phyloP scores from a whole-genome alignment of 352 stramenopile species.

The Nothophytophthora sp. region DNA sequence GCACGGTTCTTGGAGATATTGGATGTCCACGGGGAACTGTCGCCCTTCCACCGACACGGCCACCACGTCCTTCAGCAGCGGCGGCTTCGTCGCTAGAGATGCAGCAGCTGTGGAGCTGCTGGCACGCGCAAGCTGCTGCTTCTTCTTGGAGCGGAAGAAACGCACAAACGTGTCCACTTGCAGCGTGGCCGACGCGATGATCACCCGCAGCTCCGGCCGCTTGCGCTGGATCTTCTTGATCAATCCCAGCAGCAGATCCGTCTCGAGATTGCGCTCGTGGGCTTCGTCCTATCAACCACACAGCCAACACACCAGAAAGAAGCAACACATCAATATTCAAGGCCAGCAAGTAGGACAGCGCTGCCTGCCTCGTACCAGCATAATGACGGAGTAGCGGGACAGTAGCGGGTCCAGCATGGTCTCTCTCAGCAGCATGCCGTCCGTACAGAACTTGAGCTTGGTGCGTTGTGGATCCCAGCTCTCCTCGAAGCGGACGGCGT shows the following conservation, averaged over 20 bases:
- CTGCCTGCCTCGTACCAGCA: slow-evolving; percentile 76
- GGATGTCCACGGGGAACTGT: slow-evolving; percentile 91
- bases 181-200: slow-evolving; percentile 81
- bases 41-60: slow-evolving; percentile 83
- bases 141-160: slow-evolving; percentile 85
- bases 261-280: slow-evolving; percentile 94
- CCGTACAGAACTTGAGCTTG: slow-evolving; percentile 99
- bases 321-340: no score
- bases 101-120: no score
- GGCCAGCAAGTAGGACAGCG: no score
- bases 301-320: neutral
- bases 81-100: neutral
- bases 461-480: slow-evolving; percentile 86
- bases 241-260: slow-evolving; percentile 93
- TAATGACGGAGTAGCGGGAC: slow-evolving; percentile 79
- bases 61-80: slow-evolving; percentile 53
- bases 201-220: slow-evolving; percentile 86
- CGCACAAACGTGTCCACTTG: slow-evolving; percentile 88
- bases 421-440: slow-evolving; percentile 98
- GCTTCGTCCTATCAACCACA: slow-evolving; percentile 84
- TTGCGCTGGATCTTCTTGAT: slow-evolving; percentile 96
- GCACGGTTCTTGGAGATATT: slow-evolving; percentile 83
- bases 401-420: slow-evolving; percentile 82
- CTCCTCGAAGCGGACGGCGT: slow-evolving; percentile 99
- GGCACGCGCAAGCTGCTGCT: slow-evolving; percentile 14